Evolutionary conservation across 257 asterid species (phyloP).

Genomic region (Solanum medicagineum): DNA sequence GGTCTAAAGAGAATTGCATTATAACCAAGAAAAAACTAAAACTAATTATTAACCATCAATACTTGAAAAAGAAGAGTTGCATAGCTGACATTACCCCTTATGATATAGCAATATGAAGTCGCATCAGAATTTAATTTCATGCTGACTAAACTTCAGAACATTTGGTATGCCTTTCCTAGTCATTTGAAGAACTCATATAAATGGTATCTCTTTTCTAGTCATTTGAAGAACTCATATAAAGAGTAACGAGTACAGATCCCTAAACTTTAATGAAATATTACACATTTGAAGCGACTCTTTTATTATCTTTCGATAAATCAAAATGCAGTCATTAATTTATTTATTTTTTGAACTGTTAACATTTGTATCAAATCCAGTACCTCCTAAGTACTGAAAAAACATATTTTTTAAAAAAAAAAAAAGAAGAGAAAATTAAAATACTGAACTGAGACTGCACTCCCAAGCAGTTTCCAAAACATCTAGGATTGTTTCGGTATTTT

Average conservation of each 20-base stretch:
- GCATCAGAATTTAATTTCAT: not conserved
- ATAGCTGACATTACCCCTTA: not conserved
- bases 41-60: not conserved
- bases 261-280: not conserved
- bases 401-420: not conserved
- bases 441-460: not conserved
- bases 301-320: not conserved
- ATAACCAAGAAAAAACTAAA: slow-evolving; percentile 4
- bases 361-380: not conserved
- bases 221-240: not conserved
- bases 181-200: not conserved
- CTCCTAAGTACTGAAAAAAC: not conserved
- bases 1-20: slow-evolving; percentile 40
- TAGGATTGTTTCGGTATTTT: not conserved
- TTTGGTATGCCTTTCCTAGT: not conserved
- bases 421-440: not conserved
- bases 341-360: not conserved
- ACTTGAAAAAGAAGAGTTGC: not conserved
- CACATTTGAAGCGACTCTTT: not conserved
- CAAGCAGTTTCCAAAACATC: not conserved
- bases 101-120: not conserved
- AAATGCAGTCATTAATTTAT: not conserved
- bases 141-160: not conserved
- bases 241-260: not conserved
- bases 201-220: not conserved